Evolutionary conservation across 2,329 filamentous ascomycete genomes (phyloP).

Genomic region (Gaeumannomyces sp.): DNA sequence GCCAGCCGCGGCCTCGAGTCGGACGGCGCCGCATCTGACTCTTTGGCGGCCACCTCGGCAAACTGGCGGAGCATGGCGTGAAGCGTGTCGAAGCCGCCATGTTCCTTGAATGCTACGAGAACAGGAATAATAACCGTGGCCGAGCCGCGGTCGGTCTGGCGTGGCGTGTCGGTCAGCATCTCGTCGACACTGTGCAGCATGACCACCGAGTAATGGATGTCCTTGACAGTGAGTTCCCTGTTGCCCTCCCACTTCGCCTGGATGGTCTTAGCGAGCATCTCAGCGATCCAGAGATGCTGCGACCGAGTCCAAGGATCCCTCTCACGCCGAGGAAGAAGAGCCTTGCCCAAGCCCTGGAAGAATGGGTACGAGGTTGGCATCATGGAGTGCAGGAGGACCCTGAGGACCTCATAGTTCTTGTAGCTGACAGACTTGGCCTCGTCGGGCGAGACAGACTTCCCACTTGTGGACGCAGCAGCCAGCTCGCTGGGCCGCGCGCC

Average conservation of each 20-base stretch:
- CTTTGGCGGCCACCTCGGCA: conserved; percentile 46
- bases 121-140: conserved; percentile 63
- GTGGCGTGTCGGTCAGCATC: conserved; percentile 64
- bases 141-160: conserved; percentile 39
- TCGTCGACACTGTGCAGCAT: conserved; percentile 73
- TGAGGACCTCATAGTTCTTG: conserved; percentile 71
- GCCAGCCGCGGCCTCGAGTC: conserved; percentile 42
- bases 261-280: conserved; percentile 65
- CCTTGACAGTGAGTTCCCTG: conserved; percentile 46
- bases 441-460: neutral
- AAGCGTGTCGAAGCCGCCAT: conserved; percentile 67
- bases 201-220: conserved; percentile 76
- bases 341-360: conserved; percentile 78
- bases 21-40: conserved; percentile 36
- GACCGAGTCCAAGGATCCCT: conserved; percentile 54
- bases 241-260: conserved; percentile 56
- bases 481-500: neutral
- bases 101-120: conserved; percentile 78
- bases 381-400: conserved; percentile 70
- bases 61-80: conserved; percentile 60
- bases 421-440: conserved; percentile 28
- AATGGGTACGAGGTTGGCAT: conserved; percentile 77
- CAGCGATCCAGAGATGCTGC: conserved; percentile 49
- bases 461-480: conserved; percentile 13
- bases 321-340: conserved; percentile 68